Base-by-base conservation (phyloP, 2,329 filamentous ascomycete genomes). In the Beauveria bassiana region DNA sequence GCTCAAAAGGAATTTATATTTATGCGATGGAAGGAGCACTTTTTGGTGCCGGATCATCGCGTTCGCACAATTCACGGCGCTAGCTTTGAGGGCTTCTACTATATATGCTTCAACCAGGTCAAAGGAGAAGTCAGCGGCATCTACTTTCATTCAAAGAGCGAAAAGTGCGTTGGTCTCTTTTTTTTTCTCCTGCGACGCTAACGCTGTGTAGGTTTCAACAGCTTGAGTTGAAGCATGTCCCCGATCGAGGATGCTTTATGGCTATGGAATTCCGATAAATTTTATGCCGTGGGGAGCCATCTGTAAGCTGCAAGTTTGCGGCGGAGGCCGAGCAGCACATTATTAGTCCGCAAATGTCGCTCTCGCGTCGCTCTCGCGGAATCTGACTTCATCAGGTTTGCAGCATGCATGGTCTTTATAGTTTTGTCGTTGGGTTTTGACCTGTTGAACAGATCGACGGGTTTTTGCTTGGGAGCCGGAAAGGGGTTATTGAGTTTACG, bases 1-100 rank as follows among this genome's bases (percentile, higher is more conserved):
- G 84, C 86, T 53, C 89, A 96, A 71, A 82, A 86, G 65, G 93
- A 97, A 68, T 87, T 96, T 72, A 87, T 99, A 38, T 99, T 97
- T 71, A 99, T 99, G 95, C 86, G 95, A 64, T 99, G 95, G 95
- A 99, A 99, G 75, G 95, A 99, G 71, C 92, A 96, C 69, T 99
- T 99, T 70, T 79, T 99, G 0, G 95, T 99, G 0, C 95, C 95
- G 1, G 93, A 99, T 70, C 95, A 99, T 73, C 85, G 90, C 18
- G 92, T 98, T 22, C 85, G 88, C 64, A 96, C 90, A 12, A 96
- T 99, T 64, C 90, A 86, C 40, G 95, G 95, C 20, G 95, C 95
- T 8, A 98, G 93, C 70, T 99, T 98, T 64, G 95, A 99, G 71
- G 95, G 95, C 0, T 99, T 99, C 73, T 99, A 98, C 73, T 99